Evolutionary conservation across 1,284 basidiomycete genomes (phyloP).

Genomic region (Apiotrichum sp.): DNA sequence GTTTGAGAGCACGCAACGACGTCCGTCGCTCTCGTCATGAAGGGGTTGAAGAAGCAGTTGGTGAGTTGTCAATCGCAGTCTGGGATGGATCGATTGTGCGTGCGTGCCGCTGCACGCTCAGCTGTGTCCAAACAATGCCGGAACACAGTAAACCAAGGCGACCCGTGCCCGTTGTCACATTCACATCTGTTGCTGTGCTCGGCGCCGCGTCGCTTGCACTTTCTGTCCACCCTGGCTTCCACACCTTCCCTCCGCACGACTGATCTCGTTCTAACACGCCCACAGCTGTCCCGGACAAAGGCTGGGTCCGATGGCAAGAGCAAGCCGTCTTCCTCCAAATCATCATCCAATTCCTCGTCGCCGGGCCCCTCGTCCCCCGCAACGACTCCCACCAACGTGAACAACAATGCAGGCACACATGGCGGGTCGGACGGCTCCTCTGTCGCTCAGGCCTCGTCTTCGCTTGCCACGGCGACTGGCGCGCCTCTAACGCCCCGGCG

Average conservation of each 20-base stretch:
- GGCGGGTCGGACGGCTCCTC: background rate
- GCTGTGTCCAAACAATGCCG: no score
- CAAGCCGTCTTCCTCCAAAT: slow-evolving; percentile 49
- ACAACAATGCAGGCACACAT: background rate
- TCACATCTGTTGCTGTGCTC: background rate
- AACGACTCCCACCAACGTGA: slow-evolving; percentile 1
- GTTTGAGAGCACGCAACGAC: no score
- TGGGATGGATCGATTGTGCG: no score
- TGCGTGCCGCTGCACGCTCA: no score
- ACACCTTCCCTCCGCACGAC: background rate
- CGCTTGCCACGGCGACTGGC: slow-evolving; percentile 21
- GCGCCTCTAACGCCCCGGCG: slow-evolving; percentile 43
- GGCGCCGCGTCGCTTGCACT: background rate
- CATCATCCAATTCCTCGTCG: slow-evolving; percentile 27
- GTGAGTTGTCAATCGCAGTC: slow-evolving; percentile 47
- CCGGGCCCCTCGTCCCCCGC: slow-evolving; percentile 23
- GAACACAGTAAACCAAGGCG: background rate
- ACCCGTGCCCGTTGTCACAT: background rate
- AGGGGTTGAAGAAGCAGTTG: slow-evolving; percentile 81
- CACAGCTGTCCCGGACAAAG: slow-evolving; percentile 37
- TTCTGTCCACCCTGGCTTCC: background rate
- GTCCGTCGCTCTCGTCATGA: slow-evolving; percentile 54
- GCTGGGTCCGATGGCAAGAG: slow-evolving; percentile 35
- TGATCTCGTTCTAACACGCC: slow-evolving; percentile 8
- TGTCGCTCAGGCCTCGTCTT: background rate